A percentile compares a stretch with the other conserved stretches of the same genome.
Evolutionary conservation across 2,329 filamentous ascomycete genomes (phyloP).

Genomic region (Onygena corvina): DNA sequence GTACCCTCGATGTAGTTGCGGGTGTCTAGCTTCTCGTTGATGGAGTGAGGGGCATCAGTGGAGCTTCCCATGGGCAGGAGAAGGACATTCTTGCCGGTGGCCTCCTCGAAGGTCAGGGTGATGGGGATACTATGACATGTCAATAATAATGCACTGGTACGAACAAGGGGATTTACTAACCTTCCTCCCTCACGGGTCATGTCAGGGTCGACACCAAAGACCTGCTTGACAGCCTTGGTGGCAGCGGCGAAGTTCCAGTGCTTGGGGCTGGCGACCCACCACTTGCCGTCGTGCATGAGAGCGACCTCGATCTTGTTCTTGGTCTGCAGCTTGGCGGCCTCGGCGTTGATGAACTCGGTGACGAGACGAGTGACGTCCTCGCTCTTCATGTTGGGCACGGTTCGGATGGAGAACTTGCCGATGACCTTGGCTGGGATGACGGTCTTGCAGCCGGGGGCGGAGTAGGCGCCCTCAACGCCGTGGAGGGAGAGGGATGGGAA

Average conservation of each 20-base stretch:
- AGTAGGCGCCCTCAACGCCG: conserved; percentile 90
- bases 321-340: conserved; percentile 74
- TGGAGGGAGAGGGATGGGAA: conserved; percentile 89
- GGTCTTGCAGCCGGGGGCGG: conserved; percentile 86
- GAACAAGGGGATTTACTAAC: conserved; percentile 34
- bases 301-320: conserved; percentile 82
- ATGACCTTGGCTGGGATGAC: conserved; percentile 96
- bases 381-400: conserved; percentile 94
- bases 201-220: conserved; percentile 87
- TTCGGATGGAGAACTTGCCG: conserved; percentile 97
- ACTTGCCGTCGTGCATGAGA: conserved; percentile 85
- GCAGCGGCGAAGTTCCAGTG: conserved; percentile 98
- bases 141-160: conserved; percentile 12
- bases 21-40: conserved; percentile 97
- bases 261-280: conserved; percentile 96
- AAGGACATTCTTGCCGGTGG: conserved; percentile 93
- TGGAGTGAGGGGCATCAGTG: conserved; percentile 90
- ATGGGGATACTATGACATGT: conserved; percentile 63
- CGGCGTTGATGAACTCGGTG: conserved; percentile 67
- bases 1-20: conserved; percentile 97
- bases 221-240: conserved; percentile 87
- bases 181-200: conserved; percentile 91
- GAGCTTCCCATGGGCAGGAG: conserved; percentile 94
- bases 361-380: conserved; percentile 77
- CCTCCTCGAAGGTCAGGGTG: conserved; percentile 92